Evolutionary conservation across 345 rosid species (phyloP).

Genomic region (Eucalyptus tenuipes): DNA sequence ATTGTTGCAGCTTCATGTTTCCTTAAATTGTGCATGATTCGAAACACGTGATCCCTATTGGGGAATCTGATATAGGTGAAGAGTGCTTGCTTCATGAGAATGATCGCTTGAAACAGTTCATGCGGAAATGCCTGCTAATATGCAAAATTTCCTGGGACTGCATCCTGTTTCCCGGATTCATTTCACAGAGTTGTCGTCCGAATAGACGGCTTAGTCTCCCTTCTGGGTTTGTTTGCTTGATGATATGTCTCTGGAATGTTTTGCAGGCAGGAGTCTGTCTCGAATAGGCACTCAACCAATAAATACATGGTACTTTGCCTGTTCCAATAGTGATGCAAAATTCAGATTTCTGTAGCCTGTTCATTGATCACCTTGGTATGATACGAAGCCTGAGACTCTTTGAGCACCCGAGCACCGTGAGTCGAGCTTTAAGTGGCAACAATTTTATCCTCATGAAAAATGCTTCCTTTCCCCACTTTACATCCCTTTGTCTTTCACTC

Average conservation of each 20-base stretch:
- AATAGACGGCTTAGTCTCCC: neutral
- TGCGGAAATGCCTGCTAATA: neutral
- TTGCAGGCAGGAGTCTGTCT: neutral
- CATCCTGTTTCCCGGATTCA: neutral
- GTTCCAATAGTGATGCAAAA: neutral
- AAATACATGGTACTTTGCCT: neutral
- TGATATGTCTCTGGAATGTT: neutral
- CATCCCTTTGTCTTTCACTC: too few species aligned
- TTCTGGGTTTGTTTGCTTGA: neutral
- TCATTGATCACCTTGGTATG: neutral
- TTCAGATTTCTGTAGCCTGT: neutral
- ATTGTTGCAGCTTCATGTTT: neutral
- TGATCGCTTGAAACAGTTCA: neutral
- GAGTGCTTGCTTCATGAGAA: neutral
- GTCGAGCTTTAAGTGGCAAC: neutral
- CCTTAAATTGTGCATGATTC: neutral
- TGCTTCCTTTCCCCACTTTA: neutral
- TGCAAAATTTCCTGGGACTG: neutral
- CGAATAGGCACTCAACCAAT: neutral
- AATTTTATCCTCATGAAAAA: neutral
- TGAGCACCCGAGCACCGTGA: neutral
- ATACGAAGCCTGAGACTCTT: neutral
- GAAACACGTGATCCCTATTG: neutral
- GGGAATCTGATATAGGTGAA: neutral
- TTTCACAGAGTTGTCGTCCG: neutral